Base-by-base conservation (phyloP, 208 protist genomes). In the Balamuthia mandrillaris region DNA sequence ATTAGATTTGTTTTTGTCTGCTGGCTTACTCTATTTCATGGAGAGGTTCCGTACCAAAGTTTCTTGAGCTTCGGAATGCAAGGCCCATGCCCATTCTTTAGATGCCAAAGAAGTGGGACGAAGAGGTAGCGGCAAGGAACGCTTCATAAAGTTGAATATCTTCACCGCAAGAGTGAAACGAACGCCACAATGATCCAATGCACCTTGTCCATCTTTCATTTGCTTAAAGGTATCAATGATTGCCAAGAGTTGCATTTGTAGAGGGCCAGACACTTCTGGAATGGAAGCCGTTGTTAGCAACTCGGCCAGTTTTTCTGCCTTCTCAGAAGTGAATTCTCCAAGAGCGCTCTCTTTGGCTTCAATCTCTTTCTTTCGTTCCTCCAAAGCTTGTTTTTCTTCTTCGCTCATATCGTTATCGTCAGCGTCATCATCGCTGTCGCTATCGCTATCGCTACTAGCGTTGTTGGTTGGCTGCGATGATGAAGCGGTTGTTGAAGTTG, bases 21-120 rank as follows among this genome's bases (percentile, higher is more conserved):
- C n/a, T n/a, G n/a, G n/a, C n/a, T n/a, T n/a, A n/a, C n/a, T n/a
- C n/a, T n/a, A n/a, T n/a, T n/a, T n/a, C n/a, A n/a, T n/a, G n/a
- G n/a, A 27, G 47, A 56, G 83, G 42, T 56, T 60, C 18, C 12
- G 2, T 4, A 65, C 65, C 12, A 92, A 52, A 33, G 72, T 58
- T 47, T 91, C 83, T 47, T 91, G 89, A 27, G 89, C 51, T n/a
- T 86, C 85, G 29, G 87, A 91, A 51, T 88, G 79, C 12, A 90
- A 31, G 21, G 88, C 90, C 88, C 88, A 92, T 12, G 78, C 31
- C 56, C 87, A 85, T 51, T 81, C 60, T n/a, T 54, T 12, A n/a
- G 85, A 60, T 24, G 47, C 81, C 5, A 75, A 42, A 56, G 54
- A 44, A 1, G 61, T 41, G 6, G 84, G n/a, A n/a, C n/a, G n/a